Percentiles rank a stretch among this genome's conserved stretches.
phyloP scores from a whole-genome alignment of 495 filamentous ascomycete species.

The Sporormia fimetaria region DNA sequence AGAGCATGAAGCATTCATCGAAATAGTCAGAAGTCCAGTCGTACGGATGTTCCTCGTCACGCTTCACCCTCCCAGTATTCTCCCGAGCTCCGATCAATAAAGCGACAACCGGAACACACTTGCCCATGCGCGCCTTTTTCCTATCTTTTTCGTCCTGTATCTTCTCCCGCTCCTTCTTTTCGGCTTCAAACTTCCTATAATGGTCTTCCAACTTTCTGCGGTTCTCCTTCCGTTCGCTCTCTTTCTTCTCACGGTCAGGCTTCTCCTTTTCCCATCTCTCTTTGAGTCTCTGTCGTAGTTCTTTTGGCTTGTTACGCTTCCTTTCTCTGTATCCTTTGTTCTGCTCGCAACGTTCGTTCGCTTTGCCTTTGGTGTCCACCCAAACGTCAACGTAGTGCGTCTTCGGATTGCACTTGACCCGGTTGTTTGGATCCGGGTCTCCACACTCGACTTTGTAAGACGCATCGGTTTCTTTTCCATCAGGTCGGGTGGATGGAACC shows the following conservation, averaged over 20 bases:
- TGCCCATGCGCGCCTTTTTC: neutral
- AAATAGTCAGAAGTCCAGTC: too few species aligned
- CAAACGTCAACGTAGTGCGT: neutral
- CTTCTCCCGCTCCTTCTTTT: too few species aligned
- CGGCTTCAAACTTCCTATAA: too few species aligned
- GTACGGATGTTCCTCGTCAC: too few species aligned
- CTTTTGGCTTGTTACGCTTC: conserved; percentile 1
- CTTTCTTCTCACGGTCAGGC: conserved; percentile 2
- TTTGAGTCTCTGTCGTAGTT: conserved; percentile 6
- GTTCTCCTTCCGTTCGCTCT: neutral
- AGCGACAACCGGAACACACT: too few species aligned
- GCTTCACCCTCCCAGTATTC: too few species aligned
- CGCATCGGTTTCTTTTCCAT: conserved; percentile 7
- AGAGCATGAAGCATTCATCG: too few species aligned
- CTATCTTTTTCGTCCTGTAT: neutral
- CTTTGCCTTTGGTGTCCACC: conserved; percentile 6
- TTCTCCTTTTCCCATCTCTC: conserved; percentile 6
- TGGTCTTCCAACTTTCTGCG: neutral
- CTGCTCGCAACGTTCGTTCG: conserved; percentile 1
- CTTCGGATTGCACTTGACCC: conserved; percentile 4
- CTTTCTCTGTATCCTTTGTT: conserved; percentile 2
- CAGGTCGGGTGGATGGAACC: conserved; percentile 2
- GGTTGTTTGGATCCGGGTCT: conserved; percentile 2
- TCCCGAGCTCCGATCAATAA: too few species aligned
- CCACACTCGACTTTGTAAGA: conserved; percentile 1